A percentile compares a stretch with the other conserved stretches of the same genome.
These are phyloP conservation scores for cucumber (Cucumis sativus) DNA, from an alignment of 306 rosid species.

Conservation along the genomic window Cucumber_9930_V3 NC_026660.2:10835001-10835500, in stretches of 20 bases:
- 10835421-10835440: no score
- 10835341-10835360: conserved; percentile 60
- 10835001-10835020: conserved; percentile 63
- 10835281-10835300: neutral
- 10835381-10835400: conserved; percentile 73
- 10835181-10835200: conserved; percentile 13
- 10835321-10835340: conserved; percentile 37
- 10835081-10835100: conserved; percentile 63
- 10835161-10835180: conserved; percentile 58
- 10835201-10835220: no score
- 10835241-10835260: no score
- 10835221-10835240: no score
- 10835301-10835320: conserved; percentile 49
- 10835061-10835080: conserved; percentile 32
- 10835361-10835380: conserved; percentile 73
- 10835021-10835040: conserved; percentile 32
- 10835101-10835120: conserved; percentile 39
- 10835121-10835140: conserved; percentile 33
- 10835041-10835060: conserved; percentile 29
- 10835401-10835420: conserved; percentile 30
- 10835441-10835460: no score
- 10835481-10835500: no score
- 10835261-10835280: no score
- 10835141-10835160: conserved; percentile 35
- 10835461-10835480: no score